Percentiles rank a stretch among this genome's conserved stretches.
Conservation (phyloP, 129 eudicot species). For the Flaveria trinervia region DNA sequence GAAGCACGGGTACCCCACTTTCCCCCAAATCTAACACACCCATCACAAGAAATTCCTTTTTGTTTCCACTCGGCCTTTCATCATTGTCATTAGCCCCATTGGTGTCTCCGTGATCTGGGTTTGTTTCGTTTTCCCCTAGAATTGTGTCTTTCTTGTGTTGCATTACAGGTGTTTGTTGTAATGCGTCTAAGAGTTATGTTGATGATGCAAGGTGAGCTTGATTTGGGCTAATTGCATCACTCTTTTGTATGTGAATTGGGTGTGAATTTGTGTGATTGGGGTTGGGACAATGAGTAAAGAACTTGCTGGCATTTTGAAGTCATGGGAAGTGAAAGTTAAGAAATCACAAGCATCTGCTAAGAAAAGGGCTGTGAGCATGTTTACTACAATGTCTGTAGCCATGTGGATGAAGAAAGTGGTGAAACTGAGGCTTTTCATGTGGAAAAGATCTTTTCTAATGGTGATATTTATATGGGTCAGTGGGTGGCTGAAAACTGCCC, state of each 20-base stretch:
- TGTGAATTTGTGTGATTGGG: neutral
- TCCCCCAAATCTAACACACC: slow-evolving; percentile 15
- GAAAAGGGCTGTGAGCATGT: slow-evolving; percentile 58
- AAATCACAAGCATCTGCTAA: slow-evolving; percentile 62
- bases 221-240: slow-evolving; percentile 42
- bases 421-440: slow-evolving; percentile 43
- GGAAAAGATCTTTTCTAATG: slow-evolving; percentile 56
- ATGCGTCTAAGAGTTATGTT: slow-evolving; percentile 36
- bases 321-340: slow-evolving; percentile 56
- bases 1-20: slow-evolving; percentile 34
- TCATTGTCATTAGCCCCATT: slow-evolving; percentile 25
- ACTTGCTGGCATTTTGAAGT: slow-evolving; percentile 54
- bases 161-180: slow-evolving; percentile 39
- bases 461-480: slow-evolving; percentile 72
- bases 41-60: slow-evolving; percentile 22
- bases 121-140: neutral
- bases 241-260: neutral
- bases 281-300: slow-evolving; percentile 55
- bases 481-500: slow-evolving; percentile 64
- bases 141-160: slow-evolving; percentile 23
- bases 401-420: slow-evolving; percentile 68
- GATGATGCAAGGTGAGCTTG: slow-evolving; percentile 46
- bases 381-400: slow-evolving; percentile 94
- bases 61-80: slow-evolving; percentile 25
- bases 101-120: slow-evolving; percentile 19